Base-by-base conservation (phyloP, 2,329 filamentous ascomycete genomes). In the Anthostomella pinea region DNA sequence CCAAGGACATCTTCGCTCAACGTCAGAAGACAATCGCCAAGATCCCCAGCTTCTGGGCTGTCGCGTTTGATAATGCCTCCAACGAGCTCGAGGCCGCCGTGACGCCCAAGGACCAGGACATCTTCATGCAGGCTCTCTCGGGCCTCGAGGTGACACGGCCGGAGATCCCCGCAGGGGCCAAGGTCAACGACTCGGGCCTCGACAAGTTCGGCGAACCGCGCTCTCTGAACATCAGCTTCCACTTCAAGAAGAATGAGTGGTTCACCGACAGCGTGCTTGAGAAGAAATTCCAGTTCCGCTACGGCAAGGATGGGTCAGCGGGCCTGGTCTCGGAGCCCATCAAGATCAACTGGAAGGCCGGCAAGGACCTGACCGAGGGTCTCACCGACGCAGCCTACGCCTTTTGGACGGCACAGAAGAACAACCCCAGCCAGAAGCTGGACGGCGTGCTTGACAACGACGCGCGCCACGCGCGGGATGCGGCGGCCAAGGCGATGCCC, bases 241-340 rank as follows among this genome's bases (percentile, higher is more conserved):
- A 65, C 33, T 83, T 85, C 51, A 69, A 73, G 38, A 65, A 70
- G 33, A 85, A 85, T 62, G 68, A 75, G 20, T 78, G 72, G 65
- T 83, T 86, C 56, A 61, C 70, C 46, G 71, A 84, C 56, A 65
- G 65, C 21, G 69, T 73, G 42, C 62, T 86, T 27, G 73, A 77
- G 54, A 86, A 86, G 72, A 75, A 74, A 42, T 83, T 86, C 62
- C 80, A 75, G 66, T 83, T 75, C 67, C 72, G 81, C 38, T 73
- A 73, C 57, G 68, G 70, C 38, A 69, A 68, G 51, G 69, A 76
- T 56, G 64, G 69, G 50, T 81, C 72, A 72, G 68, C 72, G 21
- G 78, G 78, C 20, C 67, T 83, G 6, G 79, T 85, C 11, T 83
- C 78, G 0, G 78, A 82, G 56, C 82, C 82, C 5, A 75, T 85